Conservation (phyloP, 352 stramenopile species). For the Saprolegnia diclina region DNA sequence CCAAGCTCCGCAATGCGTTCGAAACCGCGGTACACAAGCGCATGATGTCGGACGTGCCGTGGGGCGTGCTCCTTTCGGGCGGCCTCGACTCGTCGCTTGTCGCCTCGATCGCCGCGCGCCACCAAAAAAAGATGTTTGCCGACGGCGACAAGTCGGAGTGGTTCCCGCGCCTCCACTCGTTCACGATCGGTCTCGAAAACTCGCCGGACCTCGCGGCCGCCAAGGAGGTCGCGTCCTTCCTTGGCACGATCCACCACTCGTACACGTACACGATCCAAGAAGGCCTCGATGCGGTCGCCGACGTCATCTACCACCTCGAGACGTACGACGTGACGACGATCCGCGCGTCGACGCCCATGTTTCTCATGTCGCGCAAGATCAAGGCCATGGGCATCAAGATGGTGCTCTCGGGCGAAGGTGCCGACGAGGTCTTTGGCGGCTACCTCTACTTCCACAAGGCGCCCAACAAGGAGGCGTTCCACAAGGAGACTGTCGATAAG, state of each 20-base stretch:
- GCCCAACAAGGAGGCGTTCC: constrained; percentile 89
- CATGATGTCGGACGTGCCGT: constrained; percentile 99
- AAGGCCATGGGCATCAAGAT: constrained; percentile 99
- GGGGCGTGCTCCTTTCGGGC: constrained; percentile 96
- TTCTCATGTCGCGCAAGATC: constrained; percentile 99
- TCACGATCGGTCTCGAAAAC: constrained; percentile 95
- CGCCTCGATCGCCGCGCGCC: constrained; percentile 92
- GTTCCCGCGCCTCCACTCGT: constrained; percentile 96
- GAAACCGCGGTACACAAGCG: constrained; percentile 91
- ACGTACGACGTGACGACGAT: constrained; percentile 99
- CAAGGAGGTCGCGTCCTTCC: constrained; percentile 94
- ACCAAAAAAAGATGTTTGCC: constrained; percentile 83
- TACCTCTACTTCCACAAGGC: constrained; percentile 99
- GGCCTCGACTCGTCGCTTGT: constrained; percentile 98
- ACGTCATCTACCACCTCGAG: constrained; percentile 97
- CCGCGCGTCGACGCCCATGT: constrained; percentile 98
- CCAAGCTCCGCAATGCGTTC: constrained; percentile 85
- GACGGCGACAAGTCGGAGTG: constrained; percentile 51
- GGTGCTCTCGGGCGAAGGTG: constrained; percentile 97
- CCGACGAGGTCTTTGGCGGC: constrained; percentile 97
- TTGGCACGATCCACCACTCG: constrained; percentile 97
- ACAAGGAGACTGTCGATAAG: constrained; percentile 94
- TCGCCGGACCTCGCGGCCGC: constrained; percentile 95
- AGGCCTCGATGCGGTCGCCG: constrained; percentile 94
- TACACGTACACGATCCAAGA: constrained; percentile 99